phyloP scores from a whole-genome alignment of 495 filamentous ascomycete species.

The Lentithecium fluviatile region DNA sequence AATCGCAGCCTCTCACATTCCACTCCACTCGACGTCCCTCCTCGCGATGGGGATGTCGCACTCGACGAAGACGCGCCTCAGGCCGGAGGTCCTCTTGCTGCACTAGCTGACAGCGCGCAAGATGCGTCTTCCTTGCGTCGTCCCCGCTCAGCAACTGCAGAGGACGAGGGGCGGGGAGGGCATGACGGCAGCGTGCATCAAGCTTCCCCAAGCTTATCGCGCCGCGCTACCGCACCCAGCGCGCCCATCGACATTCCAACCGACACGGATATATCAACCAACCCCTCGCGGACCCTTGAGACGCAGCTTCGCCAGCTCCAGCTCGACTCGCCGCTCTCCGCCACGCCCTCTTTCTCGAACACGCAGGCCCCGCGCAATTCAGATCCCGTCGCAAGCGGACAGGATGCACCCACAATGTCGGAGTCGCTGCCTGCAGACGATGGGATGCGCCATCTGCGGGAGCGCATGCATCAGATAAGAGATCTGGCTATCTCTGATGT shows the following conservation, averaged over 20 bases:
- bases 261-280: conserved; percentile 35
- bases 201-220: conserved; percentile 19
- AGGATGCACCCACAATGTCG: conserved; percentile 35
- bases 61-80: conserved; percentile 1
- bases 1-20: background rate
- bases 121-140: conserved; percentile 9
- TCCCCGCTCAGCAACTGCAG: conserved; percentile 12
- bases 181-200: conserved; percentile 14
- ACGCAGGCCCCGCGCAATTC: background rate
- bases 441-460: conserved; percentile 76
- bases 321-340: conserved; percentile 12
- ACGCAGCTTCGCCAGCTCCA: conserved; percentile 41
- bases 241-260: conserved; percentile 14
- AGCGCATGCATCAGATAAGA: conserved; percentile 75
- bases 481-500: conserved; percentile 59
- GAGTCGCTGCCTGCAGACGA: conserved; percentile 79
- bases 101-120: no score
- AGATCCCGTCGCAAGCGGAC: conserved; percentile 11
- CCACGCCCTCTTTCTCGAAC: background rate
- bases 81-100: no score
- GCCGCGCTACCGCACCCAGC: conserved; percentile 2
- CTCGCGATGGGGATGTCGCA: background rate
- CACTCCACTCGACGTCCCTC: background rate
- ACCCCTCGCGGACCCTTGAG: conserved; percentile 37
- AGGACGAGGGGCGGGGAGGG: background rate